These are phyloP conservation scores for Xylaria palmicola DNA, from an alignment of 495 filamentous ascomycete genomes.

Conservation along the genomic window DNA sequence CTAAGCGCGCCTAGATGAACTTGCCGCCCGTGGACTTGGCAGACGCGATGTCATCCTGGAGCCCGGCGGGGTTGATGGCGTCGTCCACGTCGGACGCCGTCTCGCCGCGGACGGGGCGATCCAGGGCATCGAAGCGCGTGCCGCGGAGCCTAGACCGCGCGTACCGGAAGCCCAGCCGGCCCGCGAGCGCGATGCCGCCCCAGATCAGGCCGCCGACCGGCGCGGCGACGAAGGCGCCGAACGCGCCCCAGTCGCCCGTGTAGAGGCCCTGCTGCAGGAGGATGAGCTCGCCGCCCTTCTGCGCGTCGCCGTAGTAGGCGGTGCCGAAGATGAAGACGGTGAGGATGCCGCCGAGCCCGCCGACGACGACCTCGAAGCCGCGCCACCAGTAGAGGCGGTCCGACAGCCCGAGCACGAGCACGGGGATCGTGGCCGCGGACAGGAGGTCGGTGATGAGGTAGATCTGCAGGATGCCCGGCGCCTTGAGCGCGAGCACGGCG, in stretches of 20 bases:
- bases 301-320: constrained; percentile 64
- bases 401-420: constrained; percentile 63
- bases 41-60: constrained; percentile 25
- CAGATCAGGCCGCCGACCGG: constrained; percentile 70
- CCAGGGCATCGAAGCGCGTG: constrained; percentile 60
- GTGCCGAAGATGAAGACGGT: constrained; percentile 75
- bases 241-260: constrained; percentile 68
- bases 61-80: constrained; percentile 20
- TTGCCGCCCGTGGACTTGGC: constrained; percentile 51
- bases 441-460: constrained; percentile 75
- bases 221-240: constrained; percentile 77
- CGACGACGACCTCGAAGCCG: constrained; percentile 71
- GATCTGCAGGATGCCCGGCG: constrained; percentile 70
- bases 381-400: constrained; percentile 67
- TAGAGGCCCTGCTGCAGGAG: constrained; percentile 70
- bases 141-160: constrained; percentile 51
- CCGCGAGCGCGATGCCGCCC: constrained; percentile 57
- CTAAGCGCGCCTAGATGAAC: constrained; percentile 43
- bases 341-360: constrained; percentile 68
- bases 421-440: constrained; percentile 66
- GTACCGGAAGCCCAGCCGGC: constrained; percentile 55
- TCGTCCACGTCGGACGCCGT: constrained; percentile 25
- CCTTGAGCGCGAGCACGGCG: constrained; percentile 66
- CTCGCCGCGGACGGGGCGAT: constrained; percentile 51
- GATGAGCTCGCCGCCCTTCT: constrained; percentile 62